Evolutionary conservation across 2,329 filamentous ascomycete species (phyloP), one percentile per base, ranked within the genome.

Genomic region (Hortaea werneckii): DNA sequence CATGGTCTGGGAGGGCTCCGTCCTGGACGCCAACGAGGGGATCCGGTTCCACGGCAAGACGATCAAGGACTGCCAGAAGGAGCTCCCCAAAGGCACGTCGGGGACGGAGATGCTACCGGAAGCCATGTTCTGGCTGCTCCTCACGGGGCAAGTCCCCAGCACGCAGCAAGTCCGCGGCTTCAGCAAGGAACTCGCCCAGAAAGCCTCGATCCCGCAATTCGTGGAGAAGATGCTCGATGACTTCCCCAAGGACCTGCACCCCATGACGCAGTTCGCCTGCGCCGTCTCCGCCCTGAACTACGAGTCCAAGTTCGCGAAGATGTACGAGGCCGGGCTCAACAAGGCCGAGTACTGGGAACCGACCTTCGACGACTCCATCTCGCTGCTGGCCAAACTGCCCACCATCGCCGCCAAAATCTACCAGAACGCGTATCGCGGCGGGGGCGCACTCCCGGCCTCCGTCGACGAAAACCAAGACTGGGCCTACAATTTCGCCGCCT

Each of bases 341-440:
- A 98, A 96, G 76, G 86, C 87, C 44, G 87, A 95, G 58, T 96
- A 96, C 79, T 98, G 92, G 92, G 92, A 96, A 72, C 87, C 90
- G 10, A 94, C 87, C 39, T 96, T 94, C 63, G 90, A 96, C 65
- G 92, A 98, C 73, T 82, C 79, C 66, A 95, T 98, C 67, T 87
- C 84, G 41, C 77, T 98, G 51, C 78, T 98, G 46, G 92, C 90
- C 52, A 98, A 98, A 76, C 82, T 98, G 44, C 92, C 92, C 52
- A 94, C 87, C 50, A 89, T 98, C 57, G 92, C 92, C 29, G 92
- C 92, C 48, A 94, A 95, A 70, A 95, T 98, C 63, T 95, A 98
- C 76, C 87, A 95, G 62, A 92, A 92, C 67, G 75, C 87, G 53
- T 86, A 92, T 77, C 74, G 79, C 64, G 70, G 75, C 57, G 80